phyloP scores from a whole-genome alignment of 495 filamentous ascomycete species.

The Eremomyces bilateralis region DNA sequence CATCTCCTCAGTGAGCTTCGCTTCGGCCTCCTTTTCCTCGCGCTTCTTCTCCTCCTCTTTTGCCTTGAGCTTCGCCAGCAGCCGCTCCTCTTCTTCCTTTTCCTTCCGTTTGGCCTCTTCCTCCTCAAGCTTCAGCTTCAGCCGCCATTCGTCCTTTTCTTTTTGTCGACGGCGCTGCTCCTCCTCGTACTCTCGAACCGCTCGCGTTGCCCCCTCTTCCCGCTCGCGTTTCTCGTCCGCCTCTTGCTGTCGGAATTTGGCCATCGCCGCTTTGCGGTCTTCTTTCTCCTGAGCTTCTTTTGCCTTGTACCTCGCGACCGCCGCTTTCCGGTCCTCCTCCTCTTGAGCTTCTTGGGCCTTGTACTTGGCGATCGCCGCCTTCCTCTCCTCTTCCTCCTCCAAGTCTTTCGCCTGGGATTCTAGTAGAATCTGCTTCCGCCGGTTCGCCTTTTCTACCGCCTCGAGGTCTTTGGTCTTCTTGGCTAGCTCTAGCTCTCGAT shows the following conservation, averaged over 20 bases:
- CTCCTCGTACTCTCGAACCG: constrained; percentile 2
- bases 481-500: too few species aligned
- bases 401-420: too few species aligned
- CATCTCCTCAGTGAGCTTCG: constrained; percentile 11
- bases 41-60: constrained; percentile 17
- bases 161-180: constrained; percentile 1
- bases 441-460: not conserved
- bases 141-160: constrained; percentile 9
- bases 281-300: constrained; percentile 7
- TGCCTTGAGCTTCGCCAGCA: constrained; percentile 14
- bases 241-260: constrained; percentile 6
- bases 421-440: not conserved
- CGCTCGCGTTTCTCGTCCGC: constrained; percentile 9
- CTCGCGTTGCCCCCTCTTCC: constrained; percentile 2
- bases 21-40: constrained; percentile 13
- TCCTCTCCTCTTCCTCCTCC: constrained; percentile 3
- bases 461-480: too few species aligned
- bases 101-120: constrained; percentile 16
- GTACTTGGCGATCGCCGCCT: constrained; percentile 2
- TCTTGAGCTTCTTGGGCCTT: constrained; percentile 3
- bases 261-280: constrained; percentile 5
- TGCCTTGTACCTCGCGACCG: constrained; percentile 5
- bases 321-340: constrained; percentile 4
- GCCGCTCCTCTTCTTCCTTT: constrained; percentile 14
- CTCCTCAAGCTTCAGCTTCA: constrained; percentile 6